These are phyloP conservation scores for Ceratocystis colombiana DNA, from an alignment of 2,329 filamentous ascomycete species.

Conservation along the genomic window DNA sequence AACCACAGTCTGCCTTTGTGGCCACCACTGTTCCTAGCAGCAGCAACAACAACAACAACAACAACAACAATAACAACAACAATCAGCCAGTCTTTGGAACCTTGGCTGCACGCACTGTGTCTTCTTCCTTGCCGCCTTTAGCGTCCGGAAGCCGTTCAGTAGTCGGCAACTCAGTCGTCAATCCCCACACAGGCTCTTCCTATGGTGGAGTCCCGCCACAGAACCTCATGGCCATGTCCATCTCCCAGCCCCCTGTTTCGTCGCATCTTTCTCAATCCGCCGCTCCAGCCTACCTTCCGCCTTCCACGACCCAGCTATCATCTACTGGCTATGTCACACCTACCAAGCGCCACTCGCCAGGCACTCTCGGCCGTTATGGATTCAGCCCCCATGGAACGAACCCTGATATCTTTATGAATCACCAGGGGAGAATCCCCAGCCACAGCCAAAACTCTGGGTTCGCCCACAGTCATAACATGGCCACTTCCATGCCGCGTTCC, in stretches of 20 bases:
- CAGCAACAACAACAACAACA: background rate
- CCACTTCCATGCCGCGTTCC: slow-evolving; percentile 43
- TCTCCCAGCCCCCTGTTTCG: slow-evolving; percentile 4
- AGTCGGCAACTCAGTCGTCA: too few relatives aligned
- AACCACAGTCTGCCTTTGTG: slow-evolving; percentile 4
- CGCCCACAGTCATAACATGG: background rate
- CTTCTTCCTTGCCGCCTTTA: slow-evolving; percentile 4
- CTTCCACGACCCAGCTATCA: slow-evolving; percentile 23
- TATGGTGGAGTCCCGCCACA: background rate
- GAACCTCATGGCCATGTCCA: slow-evolving; percentile 10
- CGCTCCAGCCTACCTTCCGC: slow-evolving; percentile 19
- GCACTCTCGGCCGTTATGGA: slow-evolving; percentile 36
- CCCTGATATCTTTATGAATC: background rate
- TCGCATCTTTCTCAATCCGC: slow-evolving; percentile 11
- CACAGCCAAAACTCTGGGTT: background rate
- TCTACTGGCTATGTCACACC: slow-evolving; percentile 39
- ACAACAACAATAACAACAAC: background rate
- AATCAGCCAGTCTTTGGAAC: background rate
- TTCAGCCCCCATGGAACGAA: slow-evolving; percentile 28
- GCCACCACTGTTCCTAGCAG: background rate
- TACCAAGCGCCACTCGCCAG: slow-evolving; percentile 45
- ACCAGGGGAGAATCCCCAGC: background rate
- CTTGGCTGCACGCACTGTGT: background rate
- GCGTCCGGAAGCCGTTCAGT: background rate
- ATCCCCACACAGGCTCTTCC: background rate